Evolutionary conservation across 768 basidiomycete genomes (phyloP).

Genomic region (Lactifluus piperatus): DNA sequence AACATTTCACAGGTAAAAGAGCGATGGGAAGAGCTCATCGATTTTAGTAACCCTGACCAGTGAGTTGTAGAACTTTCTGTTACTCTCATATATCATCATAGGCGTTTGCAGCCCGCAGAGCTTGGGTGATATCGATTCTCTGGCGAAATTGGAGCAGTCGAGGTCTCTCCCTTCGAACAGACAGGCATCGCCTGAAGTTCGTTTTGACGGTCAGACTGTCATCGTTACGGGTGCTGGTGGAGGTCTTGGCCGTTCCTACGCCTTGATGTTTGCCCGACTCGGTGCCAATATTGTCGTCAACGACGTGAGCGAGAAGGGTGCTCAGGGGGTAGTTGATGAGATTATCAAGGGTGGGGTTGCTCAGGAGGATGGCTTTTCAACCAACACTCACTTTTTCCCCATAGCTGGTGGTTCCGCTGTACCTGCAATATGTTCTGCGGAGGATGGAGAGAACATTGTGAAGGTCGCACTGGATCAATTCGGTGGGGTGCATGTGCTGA

Average conservation of each 20-base stretch:
- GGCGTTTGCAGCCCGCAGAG: constrained; percentile 47
- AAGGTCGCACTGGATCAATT: constrained; percentile 82
- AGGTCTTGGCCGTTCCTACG: constrained; percentile 88
- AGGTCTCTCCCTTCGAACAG: constrained; percentile 54
- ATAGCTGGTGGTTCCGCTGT: constrained; percentile 84
- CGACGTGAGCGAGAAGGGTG: constrained; percentile 83
- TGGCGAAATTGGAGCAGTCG: constrained; percentile 56
- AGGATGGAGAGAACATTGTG: constrained; percentile 86
- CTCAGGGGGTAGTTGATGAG: constrained; percentile 79
- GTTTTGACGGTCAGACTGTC: constrained; percentile 84
- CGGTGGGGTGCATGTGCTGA: constrained; percentile 77
- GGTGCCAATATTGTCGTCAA: constrained; percentile 98
- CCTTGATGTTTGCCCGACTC: constrained; percentile 81
- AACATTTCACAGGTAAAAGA: constrained; percentile 52
- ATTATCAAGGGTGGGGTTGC: constrained; percentile 55
- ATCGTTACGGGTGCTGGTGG: constrained; percentile 94
- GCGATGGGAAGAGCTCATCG: constrained; percentile 72
- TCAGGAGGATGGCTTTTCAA: background rate
- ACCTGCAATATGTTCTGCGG: constrained; percentile 76
- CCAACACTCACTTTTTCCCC: background rate
- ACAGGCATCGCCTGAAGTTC: constrained; percentile 60
- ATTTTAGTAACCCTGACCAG: constrained; percentile 69
- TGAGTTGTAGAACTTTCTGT: constrained; percentile 31
- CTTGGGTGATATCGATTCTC: constrained; percentile 52
- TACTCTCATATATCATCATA: constrained; percentile 2